Evolutionary conservation across 176 grass and related monocot species (phyloP).

Genomic region (Calamus simplicifolius): DNA sequence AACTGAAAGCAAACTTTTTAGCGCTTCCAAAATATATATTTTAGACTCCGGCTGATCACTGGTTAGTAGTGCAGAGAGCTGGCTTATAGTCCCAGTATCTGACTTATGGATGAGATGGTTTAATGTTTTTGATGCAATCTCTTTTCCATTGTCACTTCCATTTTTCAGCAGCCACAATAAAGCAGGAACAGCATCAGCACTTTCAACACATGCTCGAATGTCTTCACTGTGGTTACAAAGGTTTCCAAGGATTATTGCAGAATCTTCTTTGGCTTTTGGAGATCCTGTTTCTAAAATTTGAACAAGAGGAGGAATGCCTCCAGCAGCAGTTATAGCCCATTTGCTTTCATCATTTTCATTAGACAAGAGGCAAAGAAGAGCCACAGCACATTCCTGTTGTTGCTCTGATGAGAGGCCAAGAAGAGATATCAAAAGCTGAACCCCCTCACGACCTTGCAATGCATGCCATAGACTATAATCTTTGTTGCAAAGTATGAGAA

Average conservation of each 20-base stretch:
- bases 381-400: conserved; percentile 99
- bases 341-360: conserved; percentile 99
- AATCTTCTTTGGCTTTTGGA: conserved; percentile 99
- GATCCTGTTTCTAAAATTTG: conserved; percentile 98
- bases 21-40: conserved; percentile 92
- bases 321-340: conserved; percentile 99
- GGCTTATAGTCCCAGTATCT: conserved; percentile 97
- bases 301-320: conserved; percentile 99
- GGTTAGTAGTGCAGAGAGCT: conserved; percentile 88
- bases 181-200: conserved; percentile 97
- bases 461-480: conserved; percentile 93
- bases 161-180: conserved; percentile 99
- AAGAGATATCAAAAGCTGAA: conserved; percentile 95
- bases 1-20: conserved; percentile 95
- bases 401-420: conserved; percentile 98
- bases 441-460: conserved; percentile 96
- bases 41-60: conserved; percentile 97
- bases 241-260: conserved; percentile 95
- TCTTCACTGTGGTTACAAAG: conserved; percentile 99
- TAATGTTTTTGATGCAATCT: conserved; percentile 98
- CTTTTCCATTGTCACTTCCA: conserved; percentile 98
- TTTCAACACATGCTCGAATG: conserved; percentile 98
- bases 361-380: conserved; percentile 81
- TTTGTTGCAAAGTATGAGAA: conserved; percentile 81
- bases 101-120: conserved; percentile 98